Percentiles rank a stretch among this genome's conserved stretches.
These are phyloP conservation scores for Zopfochytrium polystomum DNA, from an alignment of 371 early-diverging fungal genomes.

Conservation along the genomic window DNA sequence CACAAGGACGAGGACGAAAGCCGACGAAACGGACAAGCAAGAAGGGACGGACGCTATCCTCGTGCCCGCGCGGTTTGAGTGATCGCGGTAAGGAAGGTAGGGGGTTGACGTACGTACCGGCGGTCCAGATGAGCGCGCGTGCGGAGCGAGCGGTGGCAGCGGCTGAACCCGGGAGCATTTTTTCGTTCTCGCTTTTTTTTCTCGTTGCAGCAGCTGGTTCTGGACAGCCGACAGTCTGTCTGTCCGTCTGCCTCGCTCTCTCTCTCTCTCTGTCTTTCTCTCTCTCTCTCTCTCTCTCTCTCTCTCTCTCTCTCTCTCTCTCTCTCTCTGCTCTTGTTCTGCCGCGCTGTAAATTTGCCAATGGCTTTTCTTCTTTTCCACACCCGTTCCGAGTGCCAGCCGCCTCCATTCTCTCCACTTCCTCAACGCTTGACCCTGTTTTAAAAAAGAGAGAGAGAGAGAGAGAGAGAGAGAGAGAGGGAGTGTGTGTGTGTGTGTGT, in stretches of 20 bases:
- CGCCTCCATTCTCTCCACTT: too few species aligned
- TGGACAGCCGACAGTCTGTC: neutral
- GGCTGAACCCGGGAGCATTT: neutral
- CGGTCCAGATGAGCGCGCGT: neutral
- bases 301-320: too few species aligned
- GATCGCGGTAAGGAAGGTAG: neutral
- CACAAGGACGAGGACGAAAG: neutral
- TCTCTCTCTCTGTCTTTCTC: neutral
- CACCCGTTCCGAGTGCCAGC: too few species aligned
- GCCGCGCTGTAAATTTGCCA: too few species aligned
- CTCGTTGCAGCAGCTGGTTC: neutral
- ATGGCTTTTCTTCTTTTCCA: too few species aligned
- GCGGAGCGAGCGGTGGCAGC: neutral
- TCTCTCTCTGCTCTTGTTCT: too few species aligned
- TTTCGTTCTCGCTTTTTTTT: neutral
- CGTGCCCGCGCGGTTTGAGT: neutral
- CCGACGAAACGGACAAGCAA: neutral
- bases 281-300: too few species aligned
- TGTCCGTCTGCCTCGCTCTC: neutral
- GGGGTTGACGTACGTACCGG: too few species aligned
- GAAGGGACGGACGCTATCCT: neutral
- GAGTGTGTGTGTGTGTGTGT: too few species aligned
- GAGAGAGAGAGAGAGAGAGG: too few species aligned
- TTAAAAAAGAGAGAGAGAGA: too few species aligned
- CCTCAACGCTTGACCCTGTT: too few species aligned